Base-by-base conservation (phyloP, 495 filamentous ascomycete genomes). In the Aspergillus hancockii region DNA sequence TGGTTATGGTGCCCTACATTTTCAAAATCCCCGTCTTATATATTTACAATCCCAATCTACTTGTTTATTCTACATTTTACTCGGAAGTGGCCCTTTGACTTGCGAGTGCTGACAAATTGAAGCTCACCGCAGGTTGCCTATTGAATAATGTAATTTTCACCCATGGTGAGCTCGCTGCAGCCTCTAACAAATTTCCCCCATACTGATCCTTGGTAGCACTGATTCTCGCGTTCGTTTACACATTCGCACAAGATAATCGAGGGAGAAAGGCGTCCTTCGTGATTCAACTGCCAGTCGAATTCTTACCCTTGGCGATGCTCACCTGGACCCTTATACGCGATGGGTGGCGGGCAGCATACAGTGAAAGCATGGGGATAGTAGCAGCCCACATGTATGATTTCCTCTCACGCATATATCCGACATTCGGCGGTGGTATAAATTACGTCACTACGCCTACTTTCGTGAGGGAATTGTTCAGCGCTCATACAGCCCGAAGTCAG, bases 1-100 rank as follows among this genome's bases (percentile, higher is more conserved):
- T 86, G 85, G 84, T 93, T 89, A 78, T 82, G 83, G 85, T 86
- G 85, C 90, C 91, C 90, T 96, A 97, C 91, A 97, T 90, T 75
- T 73, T 47, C 64, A 61, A n/a, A 60, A 66, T 55, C 59, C 59
- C 40, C 57, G 49, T 67, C 51, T 62, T 67, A 63, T 60, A 54
- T 59, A 50, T 60, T 61, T 51, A 30, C 52, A 63, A 63, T 56
- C 53, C 68, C 64, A 59, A 63, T 58, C 59, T 40, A 53, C 38
- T 60, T 51, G 41, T 51, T 59, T 18, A 55, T 41, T 52, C 63
- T 23, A 62, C 34, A 31, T 53, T 16, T 55, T 13, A 55, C 32
- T 36, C 59, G 62, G 46, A 19, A 56, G 69, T 72, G 70, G 63
- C 61, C 59, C 50, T 55, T 32, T 51, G 21, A 53, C 16, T 14